Percentiles rank a stretch among this genome's conserved stretches.
These are phyloP conservation scores for Stipa capillata DNA, from an alignment of 176 grass and related monocot species.

Conservation along the genomic window DNA sequence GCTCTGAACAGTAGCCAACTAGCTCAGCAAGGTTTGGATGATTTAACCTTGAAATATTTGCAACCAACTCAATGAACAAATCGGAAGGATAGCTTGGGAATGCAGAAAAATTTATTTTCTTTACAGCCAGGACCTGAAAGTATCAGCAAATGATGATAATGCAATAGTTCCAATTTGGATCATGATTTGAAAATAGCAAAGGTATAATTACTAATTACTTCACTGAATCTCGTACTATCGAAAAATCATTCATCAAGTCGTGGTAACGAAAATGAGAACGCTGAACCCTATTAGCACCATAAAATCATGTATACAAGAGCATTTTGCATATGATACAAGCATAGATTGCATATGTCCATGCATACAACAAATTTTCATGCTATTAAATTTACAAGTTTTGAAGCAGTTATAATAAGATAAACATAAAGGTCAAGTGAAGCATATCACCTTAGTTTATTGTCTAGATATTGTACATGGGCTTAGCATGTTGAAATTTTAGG, in stretches of 20 bases:
- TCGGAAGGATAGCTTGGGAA: constrained; percentile 58
- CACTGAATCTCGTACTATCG: not conserved
- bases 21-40: constrained; percentile 78
- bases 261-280: not conserved
- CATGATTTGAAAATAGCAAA: not conserved
- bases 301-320: not conserved
- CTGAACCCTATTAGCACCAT: not conserved
- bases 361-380: not conserved
- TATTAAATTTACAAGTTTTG: not conserved
- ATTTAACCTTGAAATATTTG: constrained; percentile 64
- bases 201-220: not conserved
- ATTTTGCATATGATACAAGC: not conserved
- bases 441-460: not conserved
- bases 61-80: constrained; percentile 61
- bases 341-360: not conserved
- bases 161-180: not conserved
- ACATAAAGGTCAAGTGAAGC: not conserved
- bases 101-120: constrained; percentile 68
- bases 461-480: not conserved
- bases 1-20: constrained; percentile 79
- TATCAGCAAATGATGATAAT: not conserved
- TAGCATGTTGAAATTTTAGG: constrained; percentile 4
- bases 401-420: not conserved
- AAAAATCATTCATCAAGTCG: not conserved
- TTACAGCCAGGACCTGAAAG: constrained; percentile 69